Conservation (phyloP, 306 rosid genomes). For the Inga oerstediana region DNA sequence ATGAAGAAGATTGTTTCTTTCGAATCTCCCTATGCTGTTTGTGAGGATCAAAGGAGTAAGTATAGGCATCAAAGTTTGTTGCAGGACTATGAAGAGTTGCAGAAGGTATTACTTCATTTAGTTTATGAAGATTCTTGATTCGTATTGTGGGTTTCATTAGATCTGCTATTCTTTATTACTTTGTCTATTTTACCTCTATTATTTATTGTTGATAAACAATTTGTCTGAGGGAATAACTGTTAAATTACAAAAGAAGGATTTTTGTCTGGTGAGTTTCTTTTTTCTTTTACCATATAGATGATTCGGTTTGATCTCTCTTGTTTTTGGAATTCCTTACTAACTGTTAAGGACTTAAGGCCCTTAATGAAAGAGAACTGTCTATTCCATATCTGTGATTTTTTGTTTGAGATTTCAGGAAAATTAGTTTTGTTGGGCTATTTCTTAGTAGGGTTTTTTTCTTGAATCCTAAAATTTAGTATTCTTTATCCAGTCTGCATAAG, state of each 20-base stretch:
- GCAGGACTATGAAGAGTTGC: conserved; percentile 79
- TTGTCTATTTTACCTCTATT: conserved; percentile 23
- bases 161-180: conserved; percentile 50
- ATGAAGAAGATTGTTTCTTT: conserved; percentile 74
- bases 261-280: conserved; percentile 26
- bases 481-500: neutral
- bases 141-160: conserved; percentile 37
- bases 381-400: neutral
- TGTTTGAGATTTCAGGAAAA: conserved; percentile 5
- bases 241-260: neutral
- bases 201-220: conserved; percentile 3
- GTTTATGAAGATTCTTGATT: conserved; percentile 24
- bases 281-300: neutral
- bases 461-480: conserved; percentile 1
- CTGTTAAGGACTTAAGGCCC: neutral
- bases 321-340: neutral
- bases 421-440: neutral
- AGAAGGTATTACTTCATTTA: conserved; percentile 53
- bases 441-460: conserved; percentile 23
- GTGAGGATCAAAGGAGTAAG: conserved; percentile 58
- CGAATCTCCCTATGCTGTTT: conserved; percentile 47
- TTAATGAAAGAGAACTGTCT: neutral
- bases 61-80: conserved; percentile 82
- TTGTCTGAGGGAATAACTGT: conserved; percentile 9
- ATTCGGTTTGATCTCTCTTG: neutral